Conservation (phyloP, 208 protist species). For the Leishmania major region DNA sequence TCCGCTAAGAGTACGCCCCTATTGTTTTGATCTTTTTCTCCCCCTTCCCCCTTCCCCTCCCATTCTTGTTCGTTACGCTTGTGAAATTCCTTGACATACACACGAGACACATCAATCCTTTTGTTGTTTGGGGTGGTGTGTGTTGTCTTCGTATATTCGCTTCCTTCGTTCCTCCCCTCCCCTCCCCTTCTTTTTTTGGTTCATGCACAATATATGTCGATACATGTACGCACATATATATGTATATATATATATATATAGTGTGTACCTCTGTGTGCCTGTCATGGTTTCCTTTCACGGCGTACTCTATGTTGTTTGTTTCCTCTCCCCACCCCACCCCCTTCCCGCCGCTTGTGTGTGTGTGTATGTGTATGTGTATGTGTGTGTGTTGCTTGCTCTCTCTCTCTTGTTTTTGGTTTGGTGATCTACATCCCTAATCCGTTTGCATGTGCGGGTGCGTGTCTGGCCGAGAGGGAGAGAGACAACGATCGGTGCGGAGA, state of each 20-base stretch:
- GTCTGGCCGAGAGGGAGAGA: not conserved
- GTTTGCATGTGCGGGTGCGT: not conserved
- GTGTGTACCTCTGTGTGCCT: not conserved
- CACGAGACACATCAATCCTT: not conserved
- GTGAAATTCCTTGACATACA: too few relatives aligned
- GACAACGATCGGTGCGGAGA: not conserved
- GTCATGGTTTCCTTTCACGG: not conserved
- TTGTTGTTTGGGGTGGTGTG: not conserved
- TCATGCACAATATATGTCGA: not conserved
- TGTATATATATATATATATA: not conserved
- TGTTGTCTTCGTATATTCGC: not conserved
- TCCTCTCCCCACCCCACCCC: not conserved
- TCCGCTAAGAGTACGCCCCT: too few relatives aligned
- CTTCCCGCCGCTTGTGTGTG: not conserved
- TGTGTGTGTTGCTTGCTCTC: too few relatives aligned
- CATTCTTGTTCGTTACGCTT: too few relatives aligned
- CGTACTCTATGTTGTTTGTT: not conserved
- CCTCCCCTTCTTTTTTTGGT: conserved; percentile 1
- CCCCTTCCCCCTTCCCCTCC: not conserved
- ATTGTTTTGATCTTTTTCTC: not conserved
- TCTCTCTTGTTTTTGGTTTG: too few relatives aligned
- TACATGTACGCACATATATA: not conserved
- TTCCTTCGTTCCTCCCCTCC: not conserved
- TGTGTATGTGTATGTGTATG: too few relatives aligned
- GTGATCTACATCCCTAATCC: too few relatives aligned